Evolutionary conservation across 805 yeast species (phyloP).

Genomic region (Hanseniaspora nectarophila): DNA sequence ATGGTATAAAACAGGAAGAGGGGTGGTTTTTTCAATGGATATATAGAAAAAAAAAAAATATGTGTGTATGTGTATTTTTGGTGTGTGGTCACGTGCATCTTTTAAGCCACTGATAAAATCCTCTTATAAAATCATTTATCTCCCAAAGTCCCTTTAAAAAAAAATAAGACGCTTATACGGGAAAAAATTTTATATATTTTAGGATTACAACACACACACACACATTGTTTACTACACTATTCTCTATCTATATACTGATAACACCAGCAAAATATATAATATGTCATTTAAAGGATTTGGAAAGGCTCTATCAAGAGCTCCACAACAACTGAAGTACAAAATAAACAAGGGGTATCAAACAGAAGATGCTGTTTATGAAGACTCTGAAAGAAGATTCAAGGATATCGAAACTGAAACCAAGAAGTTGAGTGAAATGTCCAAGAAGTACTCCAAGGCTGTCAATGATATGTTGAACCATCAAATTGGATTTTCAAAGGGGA

Average conservation of each 20-base stretch:
- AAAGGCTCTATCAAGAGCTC: conserved; percentile 73
- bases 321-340: conserved; percentile 82
- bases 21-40: not conserved
- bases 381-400: conserved; percentile 92
- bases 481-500: conserved; percentile 86
- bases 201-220: too few relatives aligned
- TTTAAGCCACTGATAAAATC: too few relatives aligned
- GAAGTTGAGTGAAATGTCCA: conserved; percentile 78
- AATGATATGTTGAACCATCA: conserved; percentile 89
- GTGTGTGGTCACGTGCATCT: too few relatives aligned
- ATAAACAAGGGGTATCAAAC: conserved; percentile 73
- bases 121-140: too few relatives aligned
- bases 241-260: too few relatives aligned
- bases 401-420: conserved; percentile 84
- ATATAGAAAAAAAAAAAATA: not conserved
- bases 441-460: conserved; percentile 80
- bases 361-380: conserved; percentile 79
- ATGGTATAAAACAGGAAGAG: too few relatives aligned
- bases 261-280: not conserved
- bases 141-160: too few relatives aligned
- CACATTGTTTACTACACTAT: too few relatives aligned
- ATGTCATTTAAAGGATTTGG: conserved; percentile 87
- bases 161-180: too few relatives aligned
- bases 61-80: too few relatives aligned
- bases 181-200: too few relatives aligned